A percentile compares a stretch with the other conserved stretches of the same genome.
Evolutionary conservation across 2,329 filamentous ascomycete genomes (phyloP).

Genomic region (Nemania abortiva): DNA sequence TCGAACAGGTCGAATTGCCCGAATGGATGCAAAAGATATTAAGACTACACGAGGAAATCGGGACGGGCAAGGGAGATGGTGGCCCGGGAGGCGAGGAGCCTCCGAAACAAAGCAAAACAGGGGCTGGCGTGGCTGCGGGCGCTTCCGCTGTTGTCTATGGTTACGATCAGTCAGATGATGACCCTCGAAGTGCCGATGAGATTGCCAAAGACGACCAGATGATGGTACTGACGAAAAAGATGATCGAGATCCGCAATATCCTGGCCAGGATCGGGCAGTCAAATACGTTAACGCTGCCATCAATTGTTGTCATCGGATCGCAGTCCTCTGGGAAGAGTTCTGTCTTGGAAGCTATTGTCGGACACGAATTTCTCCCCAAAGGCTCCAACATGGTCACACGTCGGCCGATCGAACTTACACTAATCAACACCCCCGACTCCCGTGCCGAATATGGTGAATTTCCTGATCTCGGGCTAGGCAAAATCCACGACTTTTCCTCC

Average conservation of each 20-base stretch:
- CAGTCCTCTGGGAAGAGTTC: conserved; percentile 99
- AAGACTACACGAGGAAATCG: conserved; percentile 69
- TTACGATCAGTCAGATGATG: conserved; percentile 78
- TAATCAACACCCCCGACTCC: conserved; percentile 92
- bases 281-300: conserved; percentile 86
- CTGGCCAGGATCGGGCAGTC: conserved; percentile 93
- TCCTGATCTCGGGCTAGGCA: conserved; percentile 87
- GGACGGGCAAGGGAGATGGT: conserved; percentile 60
- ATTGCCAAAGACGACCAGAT: conserved; percentile 93
- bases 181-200: conserved; percentile 70
- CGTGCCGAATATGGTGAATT: conserved; percentile 95
- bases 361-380: conserved; percentile 97
- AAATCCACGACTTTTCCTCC: conserved; percentile 89
- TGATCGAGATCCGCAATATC: conserved; percentile 98
- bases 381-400: conserved; percentile 99
- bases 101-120: conserved; percentile 70
- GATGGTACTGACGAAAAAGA: conserved; percentile 99
- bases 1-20: conserved; percentile 73
- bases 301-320: conserved; percentile 98
- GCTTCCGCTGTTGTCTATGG: conserved; percentile 84
- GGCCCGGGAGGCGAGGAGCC: conserved; percentile 64
- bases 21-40: conserved; percentile 86
- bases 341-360: conserved; percentile 95
- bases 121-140: conserved; percentile 73
- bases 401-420: conserved; percentile 92